These are phyloP conservation scores for Clonostachys chloroleuca DNA, from an alignment of 2,329 filamentous ascomycete species.

Conservation along the genomic window DNA sequence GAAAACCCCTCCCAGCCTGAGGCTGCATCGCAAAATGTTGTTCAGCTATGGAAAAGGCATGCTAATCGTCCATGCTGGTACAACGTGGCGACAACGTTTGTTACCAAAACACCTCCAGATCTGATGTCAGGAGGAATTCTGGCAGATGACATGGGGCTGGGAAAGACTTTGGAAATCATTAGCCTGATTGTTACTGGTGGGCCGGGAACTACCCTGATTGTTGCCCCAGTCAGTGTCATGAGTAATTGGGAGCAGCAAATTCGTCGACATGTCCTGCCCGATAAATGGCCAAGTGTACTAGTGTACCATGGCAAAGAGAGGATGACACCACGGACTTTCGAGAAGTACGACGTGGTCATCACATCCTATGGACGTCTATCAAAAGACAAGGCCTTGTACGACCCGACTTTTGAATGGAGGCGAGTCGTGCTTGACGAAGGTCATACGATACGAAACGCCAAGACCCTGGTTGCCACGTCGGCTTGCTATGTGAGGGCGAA, in stretches of 20 bases:
- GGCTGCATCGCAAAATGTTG: conserved; percentile 49
- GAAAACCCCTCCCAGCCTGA: conserved; percentile 66
- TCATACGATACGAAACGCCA: conserved; percentile 75
- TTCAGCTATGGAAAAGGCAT: conserved; percentile 74
- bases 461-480: conserved; percentile 67
- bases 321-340: conserved; percentile 51
- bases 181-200: conserved; percentile 63
- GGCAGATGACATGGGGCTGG: conserved; percentile 30
- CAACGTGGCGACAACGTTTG: conserved; percentile 55
- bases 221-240: conserved; percentile 82
- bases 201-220: conserved; percentile 66
- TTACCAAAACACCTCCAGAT: conserved; percentile 48
- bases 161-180: conserved; percentile 76
- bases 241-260: conserved; percentile 87
- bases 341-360: conserved; percentile 70
- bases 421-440: conserved; percentile 81
- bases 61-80: conserved; percentile 47
- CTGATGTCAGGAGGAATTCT: conserved; percentile 80
- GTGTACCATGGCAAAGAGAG: conserved; percentile 69
- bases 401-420: conserved; percentile 57
- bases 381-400: conserved; percentile 47
- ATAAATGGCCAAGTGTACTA: conserved; percentile 61
- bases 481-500: conserved; percentile 62
- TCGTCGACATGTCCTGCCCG: conserved; percentile 60
- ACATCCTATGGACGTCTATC: conserved; percentile 79